These are phyloP conservation scores for Tuber borchii DNA, from an alignment of 495 filamentous ascomycete species.

Conservation along the genomic window DNA sequence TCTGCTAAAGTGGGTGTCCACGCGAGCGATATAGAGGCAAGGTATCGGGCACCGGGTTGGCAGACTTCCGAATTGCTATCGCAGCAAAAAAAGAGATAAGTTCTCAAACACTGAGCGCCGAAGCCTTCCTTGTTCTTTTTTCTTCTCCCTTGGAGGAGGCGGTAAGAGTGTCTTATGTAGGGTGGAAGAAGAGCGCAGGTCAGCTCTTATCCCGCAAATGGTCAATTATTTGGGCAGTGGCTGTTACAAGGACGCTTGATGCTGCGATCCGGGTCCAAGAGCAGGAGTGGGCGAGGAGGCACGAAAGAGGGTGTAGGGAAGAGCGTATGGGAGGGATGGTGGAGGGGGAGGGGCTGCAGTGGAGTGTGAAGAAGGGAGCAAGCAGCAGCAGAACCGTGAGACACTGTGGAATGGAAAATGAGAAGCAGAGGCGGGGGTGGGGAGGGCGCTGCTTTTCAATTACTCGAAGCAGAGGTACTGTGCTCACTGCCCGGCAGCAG, in stretches of 20 bases:
- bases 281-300: background rate
- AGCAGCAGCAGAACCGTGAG: background rate
- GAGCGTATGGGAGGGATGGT: background rate
- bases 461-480: background rate
- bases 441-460: background rate
- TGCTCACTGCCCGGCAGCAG: background rate
- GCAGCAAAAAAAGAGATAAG: background rate
- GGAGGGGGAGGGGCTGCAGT: conserved; percentile 1
- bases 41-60: background rate
- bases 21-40: background rate
- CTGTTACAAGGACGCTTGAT: background rate
- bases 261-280: background rate
- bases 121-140: background rate
- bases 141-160: background rate
- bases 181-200: background rate
- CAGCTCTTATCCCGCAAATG: conserved; percentile 1
- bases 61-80: background rate
- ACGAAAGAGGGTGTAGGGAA: background rate
- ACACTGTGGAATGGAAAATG: background rate
- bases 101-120: background rate
- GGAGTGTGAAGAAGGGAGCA: conserved; percentile 1
- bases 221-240: background rate
- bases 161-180: background rate
- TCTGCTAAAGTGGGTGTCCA: background rate
- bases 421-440: background rate